Evolutionary conservation across 176 grass and related monocot genomes (phyloP).

Genomic region (Phoenix dactylifera): DNA sequence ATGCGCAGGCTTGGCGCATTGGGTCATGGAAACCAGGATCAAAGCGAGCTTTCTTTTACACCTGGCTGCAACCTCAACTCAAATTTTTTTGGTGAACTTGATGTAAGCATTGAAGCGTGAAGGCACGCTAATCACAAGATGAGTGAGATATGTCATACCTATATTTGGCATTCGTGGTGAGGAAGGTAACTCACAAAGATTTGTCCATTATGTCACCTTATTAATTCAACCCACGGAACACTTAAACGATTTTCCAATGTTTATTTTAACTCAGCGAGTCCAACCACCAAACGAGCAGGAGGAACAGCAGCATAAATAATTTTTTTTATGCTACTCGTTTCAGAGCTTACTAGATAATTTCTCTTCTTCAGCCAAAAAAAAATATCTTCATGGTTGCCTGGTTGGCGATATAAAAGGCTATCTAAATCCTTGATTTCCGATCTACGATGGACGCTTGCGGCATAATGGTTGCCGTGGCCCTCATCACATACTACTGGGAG

Average conservation of each 20-base stretch:
- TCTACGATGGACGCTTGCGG: no score
- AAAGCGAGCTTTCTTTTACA: slow-evolving; percentile 37
- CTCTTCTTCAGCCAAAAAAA: no score
- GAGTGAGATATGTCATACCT: slow-evolving; percentile 95
- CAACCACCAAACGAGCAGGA: slow-evolving; percentile 26
- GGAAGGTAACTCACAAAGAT: slow-evolving; percentile 37
- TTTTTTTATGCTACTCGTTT: no score
- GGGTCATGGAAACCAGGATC: slow-evolving; percentile 60
- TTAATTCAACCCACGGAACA: neutral
- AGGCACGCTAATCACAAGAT: slow-evolving; percentile 65
- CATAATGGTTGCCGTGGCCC: no score
- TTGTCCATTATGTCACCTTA: neutral
- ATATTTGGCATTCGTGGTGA: slow-evolving; percentile 76
- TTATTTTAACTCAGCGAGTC: slow-evolving; percentile 34
- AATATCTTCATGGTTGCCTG: no score
- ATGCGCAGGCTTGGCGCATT: slow-evolving; percentile 87
- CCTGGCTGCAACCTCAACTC: neutral
- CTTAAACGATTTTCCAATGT: neutral
- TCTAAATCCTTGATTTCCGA: slow-evolving; percentile 8
- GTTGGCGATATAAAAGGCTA: no score
- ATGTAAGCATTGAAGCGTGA: slow-evolving; percentile 11
- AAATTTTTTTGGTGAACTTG: neutral
- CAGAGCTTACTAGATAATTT: no score
- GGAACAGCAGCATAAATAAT: slow-evolving; percentile 35
- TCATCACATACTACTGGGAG: no score